phyloP scores from a whole-genome alignment of 768 basidiomycete species.

The Mycena albidolilacea region DNA sequence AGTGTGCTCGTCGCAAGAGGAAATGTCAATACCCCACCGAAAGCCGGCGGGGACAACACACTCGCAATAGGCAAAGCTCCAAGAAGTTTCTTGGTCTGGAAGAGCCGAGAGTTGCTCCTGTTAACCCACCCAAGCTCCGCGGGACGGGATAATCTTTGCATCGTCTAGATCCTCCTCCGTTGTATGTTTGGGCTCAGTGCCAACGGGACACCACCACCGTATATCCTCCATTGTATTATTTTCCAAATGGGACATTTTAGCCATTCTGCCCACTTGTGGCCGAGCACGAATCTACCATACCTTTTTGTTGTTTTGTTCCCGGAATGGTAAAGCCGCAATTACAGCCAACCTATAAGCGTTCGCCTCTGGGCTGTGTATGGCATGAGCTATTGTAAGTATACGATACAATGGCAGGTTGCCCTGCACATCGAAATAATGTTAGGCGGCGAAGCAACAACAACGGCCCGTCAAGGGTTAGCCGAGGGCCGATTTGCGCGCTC shows the following conservation, averaged over 20 bases:
- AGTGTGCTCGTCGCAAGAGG: conserved; percentile 30
- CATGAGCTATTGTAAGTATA: neutral
- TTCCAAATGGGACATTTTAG: neutral
- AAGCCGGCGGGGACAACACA: conserved; percentile 26
- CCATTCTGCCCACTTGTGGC: neutral
- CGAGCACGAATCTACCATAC: too few relatives aligned
- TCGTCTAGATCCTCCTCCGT: neutral
- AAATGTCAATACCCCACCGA: conserved; percentile 28
- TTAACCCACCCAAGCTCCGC: conserved; percentile 6
- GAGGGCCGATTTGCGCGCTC: neutral
- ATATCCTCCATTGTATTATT: conserved; percentile 4
- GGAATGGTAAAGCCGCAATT: conserved; percentile 24
- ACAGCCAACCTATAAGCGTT: neutral
- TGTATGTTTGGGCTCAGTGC: neutral
- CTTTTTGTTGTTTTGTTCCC: neutral
- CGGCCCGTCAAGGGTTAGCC: neutral
- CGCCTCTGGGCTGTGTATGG: neutral
- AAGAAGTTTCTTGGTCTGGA: conserved; percentile 26
- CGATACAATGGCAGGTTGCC: neutral
- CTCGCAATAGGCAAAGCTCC: conserved; percentile 23
- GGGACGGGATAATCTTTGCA: conserved; percentile 2
- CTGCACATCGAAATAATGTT: neutral
- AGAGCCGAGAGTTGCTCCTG: neutral
- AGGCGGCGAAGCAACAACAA: neutral
- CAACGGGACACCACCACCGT: conserved; percentile 12